Evolutionary conservation across 768 basidiomycete genomes (phyloP), one percentile per base, ranked within the genome.

Genomic region (Termitomyces titanicus): DNA sequence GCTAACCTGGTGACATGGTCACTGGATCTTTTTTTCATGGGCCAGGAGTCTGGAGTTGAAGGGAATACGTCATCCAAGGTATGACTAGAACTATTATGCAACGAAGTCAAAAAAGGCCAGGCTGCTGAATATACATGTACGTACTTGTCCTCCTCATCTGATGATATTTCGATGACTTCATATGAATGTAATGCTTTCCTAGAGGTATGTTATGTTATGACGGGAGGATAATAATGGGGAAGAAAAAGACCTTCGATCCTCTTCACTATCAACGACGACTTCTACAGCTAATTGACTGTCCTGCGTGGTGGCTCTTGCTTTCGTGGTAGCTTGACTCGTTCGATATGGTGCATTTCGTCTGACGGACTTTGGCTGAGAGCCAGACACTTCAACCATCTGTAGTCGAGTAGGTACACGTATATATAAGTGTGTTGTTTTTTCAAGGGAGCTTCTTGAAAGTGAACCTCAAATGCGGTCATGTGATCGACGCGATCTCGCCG

Each of bases 111-210:
- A 37, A 25, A 5, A 37, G 1, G 34, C 17, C 13, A 6, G 10
- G 5, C 39, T 22, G 47, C 15, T 59, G 56, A 20, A 51, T 33
- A 49, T 33, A 29, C 13, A 64, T 72, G 51, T 59, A 72, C 74
- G 56, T 48, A n/a, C 74, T 72, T 53, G 25, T 73, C 70, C 49
- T 73, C 69, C 47, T 75, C 74, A 35, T 76, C 78, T 34, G 82
- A 83, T 17, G 79, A 82, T 65, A 84, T 79, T 60, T 83, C 79
- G 55, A 86, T 83, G 22, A 84, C 68, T 42, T 75, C 69, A 5
- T 27, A 20, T 6, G 22, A 13, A n/a, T 22, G 22, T 24, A 27
- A 25, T 10, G 2, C 39, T 61, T 59, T 35, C 60, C 49, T 47
- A 24, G 3, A 45, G 39, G 12, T 27, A 33, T 38, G 15, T 24